Evolutionary conservation across 345 rosid species (phyloP).

Genomic region (Sisymbrium irio): DNA sequence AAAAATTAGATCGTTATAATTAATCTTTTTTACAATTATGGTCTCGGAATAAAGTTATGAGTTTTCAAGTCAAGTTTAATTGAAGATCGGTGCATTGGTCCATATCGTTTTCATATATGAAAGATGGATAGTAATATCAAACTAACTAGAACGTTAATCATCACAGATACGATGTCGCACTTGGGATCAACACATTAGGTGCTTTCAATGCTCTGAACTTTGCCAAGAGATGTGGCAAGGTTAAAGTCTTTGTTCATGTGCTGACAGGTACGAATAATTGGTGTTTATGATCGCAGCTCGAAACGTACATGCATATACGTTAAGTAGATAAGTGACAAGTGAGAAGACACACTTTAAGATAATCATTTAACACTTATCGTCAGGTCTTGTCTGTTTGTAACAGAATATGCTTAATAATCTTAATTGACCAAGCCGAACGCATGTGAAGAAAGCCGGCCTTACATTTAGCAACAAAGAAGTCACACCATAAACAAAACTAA

Average conservation of each 20-base stretch:
- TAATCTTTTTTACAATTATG: no score
- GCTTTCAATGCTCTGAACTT: conserved; percentile 46
- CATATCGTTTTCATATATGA: neutral
- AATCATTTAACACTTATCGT: neutral
- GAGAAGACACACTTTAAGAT: neutral
- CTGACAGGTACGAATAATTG: conserved; percentile 49
- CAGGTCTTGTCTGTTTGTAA: neutral
- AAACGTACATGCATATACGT: neutral
- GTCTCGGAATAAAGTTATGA: no score
- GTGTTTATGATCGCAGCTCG: no score
- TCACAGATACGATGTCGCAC: no score
- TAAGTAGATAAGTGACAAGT: neutral
- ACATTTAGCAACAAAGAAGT: no score
- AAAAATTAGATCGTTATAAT: neutral
- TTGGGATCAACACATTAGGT: conserved; percentile 53
- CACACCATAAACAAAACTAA: neutral
- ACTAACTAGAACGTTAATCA: no score
- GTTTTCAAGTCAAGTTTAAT: no score
- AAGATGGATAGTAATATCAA: neutral
- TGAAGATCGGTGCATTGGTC: no score
- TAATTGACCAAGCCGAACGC: neutral
- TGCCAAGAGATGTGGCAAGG: conserved; percentile 47
- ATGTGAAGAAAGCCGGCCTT: no score
- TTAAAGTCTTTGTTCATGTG: conserved; percentile 45
- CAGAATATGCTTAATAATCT: neutral